A percentile compares a stretch with the other conserved stretches of the same genome.
phyloP scores from a whole-genome alignment of 805 yeast genomes.

The Yamadazyma insecticola region DNA sequence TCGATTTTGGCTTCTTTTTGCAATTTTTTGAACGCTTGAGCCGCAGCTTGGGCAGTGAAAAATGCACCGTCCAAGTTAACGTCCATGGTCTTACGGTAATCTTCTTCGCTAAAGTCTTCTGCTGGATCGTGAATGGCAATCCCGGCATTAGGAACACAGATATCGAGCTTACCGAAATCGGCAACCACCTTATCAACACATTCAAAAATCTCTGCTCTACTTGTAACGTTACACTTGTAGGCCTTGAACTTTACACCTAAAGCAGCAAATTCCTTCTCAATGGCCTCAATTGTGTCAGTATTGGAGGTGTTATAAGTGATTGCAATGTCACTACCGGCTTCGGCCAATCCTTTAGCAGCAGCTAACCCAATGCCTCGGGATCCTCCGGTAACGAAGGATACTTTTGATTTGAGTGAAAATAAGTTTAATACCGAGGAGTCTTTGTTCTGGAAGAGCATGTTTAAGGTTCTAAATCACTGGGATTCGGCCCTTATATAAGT shows the following conservation, averaged over 20 bases:
- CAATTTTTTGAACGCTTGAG: slow-evolving; percentile 31
- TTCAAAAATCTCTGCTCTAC: slow-evolving; percentile 27
- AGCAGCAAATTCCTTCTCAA: slow-evolving; percentile 6
- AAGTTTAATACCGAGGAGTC: slow-evolving; percentile 25
- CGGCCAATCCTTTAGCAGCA: slow-evolving; percentile 39
- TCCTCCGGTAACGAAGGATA: slow-evolving; percentile 41
- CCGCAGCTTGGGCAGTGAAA: slow-evolving; percentile 45
- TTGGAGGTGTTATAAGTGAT: slow-evolving; percentile 22
- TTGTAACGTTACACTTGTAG: slow-evolving; percentile 38
- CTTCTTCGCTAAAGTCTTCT: slow-evolving; percentile 32
- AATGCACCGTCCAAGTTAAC: slow-evolving; percentile 43
- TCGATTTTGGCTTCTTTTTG: slow-evolving; percentile 31
- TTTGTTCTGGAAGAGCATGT: slow-evolving; percentile 11
- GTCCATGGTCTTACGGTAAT: slow-evolving; percentile 30
- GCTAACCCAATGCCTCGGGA: slow-evolving; percentile 44
- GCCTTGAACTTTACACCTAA: slow-evolving; percentile 22
- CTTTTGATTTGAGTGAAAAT: slow-evolving; percentile 36
- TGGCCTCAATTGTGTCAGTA: slow-evolving; percentile 7
- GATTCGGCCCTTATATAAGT: too few relatives aligned
- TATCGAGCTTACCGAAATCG: slow-evolving; percentile 34
- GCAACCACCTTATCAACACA: slow-evolving; percentile 26
- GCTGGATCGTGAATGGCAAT: slow-evolving; percentile 30
- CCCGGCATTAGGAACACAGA: slow-evolving; percentile 44
- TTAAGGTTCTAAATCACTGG: too few relatives aligned
- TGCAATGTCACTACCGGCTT: slow-evolving; percentile 38